phyloP scores from a whole-genome alignment of 257 asterid species.

The Jacaranda copaia region DNA sequence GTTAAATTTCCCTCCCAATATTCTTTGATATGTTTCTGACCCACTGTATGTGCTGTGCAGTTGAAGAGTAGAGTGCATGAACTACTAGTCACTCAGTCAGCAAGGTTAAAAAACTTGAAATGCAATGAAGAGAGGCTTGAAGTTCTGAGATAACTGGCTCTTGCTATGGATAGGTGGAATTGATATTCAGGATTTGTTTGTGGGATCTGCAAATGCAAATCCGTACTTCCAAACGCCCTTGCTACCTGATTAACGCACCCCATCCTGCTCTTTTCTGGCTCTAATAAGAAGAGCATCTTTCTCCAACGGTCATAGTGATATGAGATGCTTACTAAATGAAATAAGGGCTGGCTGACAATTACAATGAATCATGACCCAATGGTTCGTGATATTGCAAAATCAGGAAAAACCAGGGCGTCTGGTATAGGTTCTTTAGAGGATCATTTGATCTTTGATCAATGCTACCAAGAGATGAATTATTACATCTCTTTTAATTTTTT shows the following conservation, averaged over 20 bases:
- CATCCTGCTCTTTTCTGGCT: background rate
- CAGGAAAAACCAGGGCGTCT: no score
- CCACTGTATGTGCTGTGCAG: conserved; percentile 47
- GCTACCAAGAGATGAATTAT: background rate
- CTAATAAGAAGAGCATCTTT: background rate
- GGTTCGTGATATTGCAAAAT: background rate
- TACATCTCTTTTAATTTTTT: background rate
- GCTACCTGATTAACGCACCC: conserved; percentile 5
- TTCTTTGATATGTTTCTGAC: conserved; percentile 24
- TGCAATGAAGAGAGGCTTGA: conserved; percentile 48
- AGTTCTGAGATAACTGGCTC: conserved; percentile 31
- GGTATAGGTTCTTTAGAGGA: no score
- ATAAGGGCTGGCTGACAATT: background rate
- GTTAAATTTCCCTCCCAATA: background rate
- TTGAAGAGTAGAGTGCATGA: conserved; percentile 75
- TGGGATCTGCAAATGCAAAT: background rate
- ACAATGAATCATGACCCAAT: background rate
- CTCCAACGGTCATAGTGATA: background rate
- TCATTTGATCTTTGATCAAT: background rate
- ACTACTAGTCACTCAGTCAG: conserved; percentile 69
- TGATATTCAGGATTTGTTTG: background rate
- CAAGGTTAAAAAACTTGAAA: conserved; percentile 48
- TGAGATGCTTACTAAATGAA: background rate
- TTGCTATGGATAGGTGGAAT: conserved; percentile 14
- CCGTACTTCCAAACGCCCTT: background rate